A percentile compares a stretch with the other conserved stretches of the same genome.
These are phyloP conservation scores for Diospyros kaki DNA, from an alignment of 148 eudicot genomes.

Conservation along the genomic window DNA sequence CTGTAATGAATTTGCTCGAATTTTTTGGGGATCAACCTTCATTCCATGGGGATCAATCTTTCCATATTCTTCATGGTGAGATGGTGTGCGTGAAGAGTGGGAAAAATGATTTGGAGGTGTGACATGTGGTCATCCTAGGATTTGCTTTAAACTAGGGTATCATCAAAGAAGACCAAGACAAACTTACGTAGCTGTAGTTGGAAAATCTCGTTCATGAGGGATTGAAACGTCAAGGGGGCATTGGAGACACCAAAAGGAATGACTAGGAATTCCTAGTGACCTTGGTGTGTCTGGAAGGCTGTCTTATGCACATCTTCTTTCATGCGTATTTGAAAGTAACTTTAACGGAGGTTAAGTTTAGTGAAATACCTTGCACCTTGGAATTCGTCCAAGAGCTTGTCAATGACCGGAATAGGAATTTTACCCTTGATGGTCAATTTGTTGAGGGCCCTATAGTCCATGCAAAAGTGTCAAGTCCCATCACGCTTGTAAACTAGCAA, in stretches of 20 bases:
- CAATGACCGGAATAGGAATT: not conserved
- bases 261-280: not conserved
- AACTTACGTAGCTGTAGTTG: not conserved
- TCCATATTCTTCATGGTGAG: not conserved
- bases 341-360: not conserved
- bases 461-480: not conserved
- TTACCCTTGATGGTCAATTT: not conserved
- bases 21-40: not conserved
- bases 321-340: not conserved
- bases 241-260: not conserved
- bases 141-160: not conserved
- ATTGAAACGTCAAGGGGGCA: not conserved
- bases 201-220: not conserved
- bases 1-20: not conserved
- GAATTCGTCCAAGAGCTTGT: not conserved
- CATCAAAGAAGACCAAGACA: not conserved
- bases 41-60: not conserved
- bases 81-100: not conserved
- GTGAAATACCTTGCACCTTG: not conserved
- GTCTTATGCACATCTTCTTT: not conserved
- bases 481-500: not conserved
- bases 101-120: not conserved
- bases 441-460: not conserved
- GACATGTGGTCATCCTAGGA: not conserved
- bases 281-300: not conserved